Conservation (phyloP, 306 rosid genomes). For the Citrullus amarus region DNA sequence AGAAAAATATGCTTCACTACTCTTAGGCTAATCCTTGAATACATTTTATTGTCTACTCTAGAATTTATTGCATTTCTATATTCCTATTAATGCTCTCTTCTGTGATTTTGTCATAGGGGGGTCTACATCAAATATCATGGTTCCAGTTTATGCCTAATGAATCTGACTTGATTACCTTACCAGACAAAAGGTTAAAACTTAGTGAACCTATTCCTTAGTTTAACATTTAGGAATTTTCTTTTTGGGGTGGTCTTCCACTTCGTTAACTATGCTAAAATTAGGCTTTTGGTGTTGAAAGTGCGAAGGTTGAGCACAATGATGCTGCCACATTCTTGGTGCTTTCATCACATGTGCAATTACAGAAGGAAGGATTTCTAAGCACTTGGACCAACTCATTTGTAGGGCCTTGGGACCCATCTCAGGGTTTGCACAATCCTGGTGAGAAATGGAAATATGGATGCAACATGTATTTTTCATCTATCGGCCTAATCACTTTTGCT, state of each 20-base stretch:
- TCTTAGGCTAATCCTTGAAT: not conserved
- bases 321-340: constrained; percentile 72
- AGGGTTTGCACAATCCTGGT: constrained; percentile 99
- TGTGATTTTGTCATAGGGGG: constrained; percentile 41
- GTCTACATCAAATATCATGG: constrained; percentile 87
- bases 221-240: not conserved
- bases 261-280: constrained; percentile 5
- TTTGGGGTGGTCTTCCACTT: not conserved
- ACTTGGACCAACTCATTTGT: constrained; percentile 96
- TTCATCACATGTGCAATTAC: constrained; percentile 81
- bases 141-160: constrained; percentile 90
- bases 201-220: not conserved
- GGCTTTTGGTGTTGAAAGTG: constrained; percentile 27
- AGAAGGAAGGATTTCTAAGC: constrained; percentile 79
- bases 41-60: not conserved
- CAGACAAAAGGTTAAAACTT: constrained; percentile 61
- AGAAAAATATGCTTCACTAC: not conserved
- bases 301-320: constrained; percentile 66
- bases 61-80: not conserved
- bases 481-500: not conserved
- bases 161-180: constrained; percentile 56
- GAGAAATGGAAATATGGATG: constrained; percentile 21
- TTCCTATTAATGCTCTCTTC: not conserved
- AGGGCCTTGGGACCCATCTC: constrained; percentile 99
- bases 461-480: not conserved